A percentile compares a stretch with the other conserved stretches of the same genome.
Conservation (phyloP, 495 filamentous ascomycete genomes). For the Glonium stellatum region DNA sequence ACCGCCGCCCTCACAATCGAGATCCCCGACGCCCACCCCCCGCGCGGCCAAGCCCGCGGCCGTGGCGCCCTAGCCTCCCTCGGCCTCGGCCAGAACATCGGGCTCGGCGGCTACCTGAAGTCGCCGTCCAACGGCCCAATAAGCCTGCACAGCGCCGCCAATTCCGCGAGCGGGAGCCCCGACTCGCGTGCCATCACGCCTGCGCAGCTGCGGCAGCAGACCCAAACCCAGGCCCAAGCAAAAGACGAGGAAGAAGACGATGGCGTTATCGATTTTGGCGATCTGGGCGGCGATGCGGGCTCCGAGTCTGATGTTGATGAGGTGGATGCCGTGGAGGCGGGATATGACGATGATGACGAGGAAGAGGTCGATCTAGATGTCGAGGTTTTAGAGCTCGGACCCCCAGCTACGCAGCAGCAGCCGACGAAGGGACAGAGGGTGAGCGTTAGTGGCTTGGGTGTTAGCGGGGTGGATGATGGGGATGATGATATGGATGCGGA, state of each 20-base stretch:
- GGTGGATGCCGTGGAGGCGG: conserved; percentile 13
- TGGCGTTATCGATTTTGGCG: conserved; percentile 26
- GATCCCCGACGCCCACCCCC: conserved; percentile 15
- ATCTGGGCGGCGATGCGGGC: conserved; percentile 3
- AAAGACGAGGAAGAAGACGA: conserved; percentile 3
- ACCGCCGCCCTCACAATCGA: conserved; percentile 21
- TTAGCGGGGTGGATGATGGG: conserved; percentile 22
- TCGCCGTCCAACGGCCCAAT: conserved; percentile 23
- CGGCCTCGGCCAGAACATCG: conserved; percentile 15
- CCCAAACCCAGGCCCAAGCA: no score
- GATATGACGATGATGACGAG: conserved; percentile 15
- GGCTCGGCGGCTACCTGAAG: conserved; percentile 6
- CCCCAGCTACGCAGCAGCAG: conserved; percentile 10
- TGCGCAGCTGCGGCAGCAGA: background rate
- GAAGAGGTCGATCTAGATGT: conserved; percentile 18
- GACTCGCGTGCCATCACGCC: conserved; percentile 1
- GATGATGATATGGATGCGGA: conserved; percentile 15
- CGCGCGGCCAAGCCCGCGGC: background rate
- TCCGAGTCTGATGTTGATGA: conserved; percentile 4
- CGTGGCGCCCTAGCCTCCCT: conserved; percentile 20
- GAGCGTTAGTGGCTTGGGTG: conserved; percentile 4
- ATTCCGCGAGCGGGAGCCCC: conserved; percentile 20
- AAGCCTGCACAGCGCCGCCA: conserved; percentile 22
- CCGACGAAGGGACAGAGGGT: conserved; percentile 3
- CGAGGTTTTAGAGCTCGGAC: conserved; percentile 25